Percentiles rank a stretch among this genome's conserved stretches.
These are phyloP conservation scores for Cyclotella atomus DNA, from an alignment of 108 stramenopile species.

Conservation along the genomic window DNA sequence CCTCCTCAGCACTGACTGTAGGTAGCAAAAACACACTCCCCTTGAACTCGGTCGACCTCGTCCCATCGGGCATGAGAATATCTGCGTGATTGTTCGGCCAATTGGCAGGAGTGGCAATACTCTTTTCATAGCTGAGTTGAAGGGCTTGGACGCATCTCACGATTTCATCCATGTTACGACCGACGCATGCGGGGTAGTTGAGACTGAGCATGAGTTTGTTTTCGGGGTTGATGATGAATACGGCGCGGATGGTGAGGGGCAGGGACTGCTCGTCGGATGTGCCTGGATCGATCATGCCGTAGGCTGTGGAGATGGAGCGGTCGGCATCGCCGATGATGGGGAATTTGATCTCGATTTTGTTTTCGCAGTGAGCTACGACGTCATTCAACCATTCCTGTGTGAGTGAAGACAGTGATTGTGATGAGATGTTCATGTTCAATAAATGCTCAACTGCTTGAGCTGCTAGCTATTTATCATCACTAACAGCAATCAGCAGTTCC, in stretches of 20 bases:
- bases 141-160: conserved; percentile 76
- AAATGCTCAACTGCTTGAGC: too few species aligned
- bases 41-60: conserved; percentile 53
- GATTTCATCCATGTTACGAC: conserved; percentile 87
- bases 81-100: conserved; percentile 74
- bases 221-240: conserved; percentile 84
- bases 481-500: conserved; percentile 1
- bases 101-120: conserved; percentile 76
- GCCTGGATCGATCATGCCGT: conserved; percentile 78
- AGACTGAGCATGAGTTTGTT: conserved; percentile 80
- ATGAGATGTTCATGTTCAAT: too few species aligned
- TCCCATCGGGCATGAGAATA: conserved; percentile 52
- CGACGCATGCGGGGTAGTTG: conserved; percentile 85
- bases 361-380: conserved; percentile 75
- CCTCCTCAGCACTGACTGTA: conserved; percentile 62
- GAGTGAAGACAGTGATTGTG: background rate
- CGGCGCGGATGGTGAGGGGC: conserved; percentile 78
- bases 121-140: conserved; percentile 65
- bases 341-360: conserved; percentile 69
- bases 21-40: conserved; percentile 70
- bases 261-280: conserved; percentile 57
- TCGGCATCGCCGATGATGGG: conserved; percentile 86
- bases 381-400: conserved; percentile 71
- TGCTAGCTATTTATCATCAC: too few species aligned
- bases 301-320: conserved; percentile 60